These are phyloP conservation scores for Trichoderma parareesei DNA, from an alignment of 495 filamentous ascomycete genomes.

Conservation along the genomic window DNA sequence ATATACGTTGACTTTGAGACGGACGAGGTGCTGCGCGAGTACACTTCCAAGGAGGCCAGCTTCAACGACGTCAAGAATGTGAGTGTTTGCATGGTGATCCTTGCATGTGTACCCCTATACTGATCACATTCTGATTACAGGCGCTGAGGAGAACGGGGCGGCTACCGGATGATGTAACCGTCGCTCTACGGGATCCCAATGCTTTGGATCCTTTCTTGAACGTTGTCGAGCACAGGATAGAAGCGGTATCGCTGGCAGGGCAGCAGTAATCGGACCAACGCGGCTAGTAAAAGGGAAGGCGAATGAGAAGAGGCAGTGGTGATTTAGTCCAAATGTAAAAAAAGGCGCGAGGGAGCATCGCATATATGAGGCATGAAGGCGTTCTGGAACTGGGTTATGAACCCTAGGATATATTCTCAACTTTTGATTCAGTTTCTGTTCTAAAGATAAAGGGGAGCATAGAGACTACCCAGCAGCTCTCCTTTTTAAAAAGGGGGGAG, in stretches of 20 bases:
- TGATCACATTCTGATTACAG: neutral
- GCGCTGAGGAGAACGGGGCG: constrained; percentile 51
- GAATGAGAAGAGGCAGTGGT: constrained; percentile 5
- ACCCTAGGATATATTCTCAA: neutral
- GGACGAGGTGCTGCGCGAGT: constrained; percentile 82
- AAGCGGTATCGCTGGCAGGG: constrained; percentile 32
- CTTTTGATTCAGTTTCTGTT: neutral
- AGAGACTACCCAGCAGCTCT: neutral
- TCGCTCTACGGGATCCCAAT: constrained; percentile 78
- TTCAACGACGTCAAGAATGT: constrained; percentile 75
- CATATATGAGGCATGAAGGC: neutral
- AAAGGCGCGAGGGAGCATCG: neutral
- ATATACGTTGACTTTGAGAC: constrained; percentile 83
- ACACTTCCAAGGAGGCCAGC: constrained; percentile 68
- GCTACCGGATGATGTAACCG: constrained; percentile 60
- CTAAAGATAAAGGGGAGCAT: neutral
- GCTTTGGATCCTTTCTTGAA: constrained; percentile 64
- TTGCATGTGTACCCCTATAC: too few species aligned
- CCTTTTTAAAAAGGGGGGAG: neutral
- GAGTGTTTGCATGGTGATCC: constrained; percentile 18
- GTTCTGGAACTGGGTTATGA: neutral
- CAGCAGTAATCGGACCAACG: constrained; percentile 1
- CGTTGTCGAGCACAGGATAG: constrained; percentile 49
- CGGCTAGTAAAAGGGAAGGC: neutral
- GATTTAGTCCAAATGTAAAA: neutral